phyloP scores from a whole-genome alignment of 1,284 basidiomycete species.

The Porodaedalea pini region DNA sequence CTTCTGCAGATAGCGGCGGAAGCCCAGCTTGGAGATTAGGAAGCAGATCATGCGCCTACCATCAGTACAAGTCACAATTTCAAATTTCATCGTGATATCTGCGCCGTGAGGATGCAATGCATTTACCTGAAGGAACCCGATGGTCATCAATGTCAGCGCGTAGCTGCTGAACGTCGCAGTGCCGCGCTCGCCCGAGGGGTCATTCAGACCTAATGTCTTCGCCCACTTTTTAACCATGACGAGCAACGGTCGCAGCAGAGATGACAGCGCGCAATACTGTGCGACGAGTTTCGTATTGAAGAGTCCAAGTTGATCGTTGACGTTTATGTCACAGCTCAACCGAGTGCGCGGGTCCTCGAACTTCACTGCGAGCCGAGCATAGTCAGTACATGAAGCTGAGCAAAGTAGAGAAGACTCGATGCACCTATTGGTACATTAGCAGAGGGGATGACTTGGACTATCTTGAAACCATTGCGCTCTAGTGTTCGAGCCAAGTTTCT shows the following conservation, averaged over 20 bases:
- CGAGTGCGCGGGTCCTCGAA: slow-evolving; percentile 42
- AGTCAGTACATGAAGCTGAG: background rate
- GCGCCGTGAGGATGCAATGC: background rate
- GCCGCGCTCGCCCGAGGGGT: slow-evolving; percentile 30
- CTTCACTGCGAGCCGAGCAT: slow-evolving; percentile 40
- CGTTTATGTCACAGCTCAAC: slow-evolving; percentile 51
- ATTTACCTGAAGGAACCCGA: slow-evolving; percentile 51
- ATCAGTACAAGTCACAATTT: background rate
- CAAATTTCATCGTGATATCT: background rate
- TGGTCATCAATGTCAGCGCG: slow-evolving; percentile 53
- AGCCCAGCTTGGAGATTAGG: slow-evolving; percentile 50
- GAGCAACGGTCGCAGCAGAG: slow-evolving; percentile 41
- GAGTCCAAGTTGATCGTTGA: slow-evolving; percentile 54
- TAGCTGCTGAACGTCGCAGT: slow-evolving; percentile 52
- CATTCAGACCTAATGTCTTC: slow-evolving; percentile 45
- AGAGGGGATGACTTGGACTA: slow-evolving; percentile 31
- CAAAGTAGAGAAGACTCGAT: slow-evolving; percentile 12
- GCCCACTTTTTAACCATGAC: slow-evolving; percentile 53
- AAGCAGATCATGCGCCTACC: slow-evolving; percentile 39
- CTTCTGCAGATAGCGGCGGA: slow-evolving; percentile 23
- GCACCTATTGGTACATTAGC: slow-evolving; percentile 54
- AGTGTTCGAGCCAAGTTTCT: slow-evolving; percentile 31
- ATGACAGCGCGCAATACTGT: slow-evolving; percentile 43
- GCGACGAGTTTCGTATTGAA: slow-evolving; percentile 48
- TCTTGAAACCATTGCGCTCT: slow-evolving; percentile 34